phyloP scores from a whole-genome alignment of 2,329 filamentous ascomycete species.

The Sordariomycetes sp. region DNA sequence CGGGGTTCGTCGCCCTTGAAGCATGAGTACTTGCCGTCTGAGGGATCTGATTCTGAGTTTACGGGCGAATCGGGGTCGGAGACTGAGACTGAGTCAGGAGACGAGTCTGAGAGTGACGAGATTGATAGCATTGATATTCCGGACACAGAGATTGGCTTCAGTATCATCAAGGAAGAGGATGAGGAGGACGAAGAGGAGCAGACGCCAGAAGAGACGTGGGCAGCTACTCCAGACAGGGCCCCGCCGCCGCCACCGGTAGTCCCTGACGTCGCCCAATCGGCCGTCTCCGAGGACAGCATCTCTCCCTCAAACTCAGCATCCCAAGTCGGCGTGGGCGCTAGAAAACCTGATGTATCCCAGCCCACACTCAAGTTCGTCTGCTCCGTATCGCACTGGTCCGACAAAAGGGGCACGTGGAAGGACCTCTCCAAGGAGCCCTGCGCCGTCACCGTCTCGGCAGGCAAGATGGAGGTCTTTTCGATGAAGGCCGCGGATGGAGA shows the following conservation, averaged over 20 bases:
- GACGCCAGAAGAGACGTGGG: background rate
- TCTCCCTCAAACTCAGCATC: conserved; percentile 74
- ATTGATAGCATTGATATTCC: conserved; percentile 47
- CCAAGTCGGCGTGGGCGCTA: conserved; percentile 38
- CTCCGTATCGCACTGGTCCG: conserved; percentile 48
- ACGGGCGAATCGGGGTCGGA: conserved; percentile 36
- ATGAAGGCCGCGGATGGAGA: conserved; percentile 12
- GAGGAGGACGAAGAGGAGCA: conserved; percentile 10
- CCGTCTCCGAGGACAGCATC: conserved; percentile 44
- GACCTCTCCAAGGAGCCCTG: conserved; percentile 38
- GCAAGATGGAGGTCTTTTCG: conserved; percentile 40
- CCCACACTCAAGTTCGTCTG: conserved; percentile 33
- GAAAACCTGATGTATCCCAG: conserved; percentile 7
- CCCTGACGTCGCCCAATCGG: conserved; percentile 18
- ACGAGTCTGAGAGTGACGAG: conserved; percentile 27
- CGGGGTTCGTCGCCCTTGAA: conserved; percentile 80
- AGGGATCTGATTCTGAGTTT: conserved; percentile 42
- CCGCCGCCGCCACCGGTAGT: background rate
- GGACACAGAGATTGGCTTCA: conserved; percentile 44
- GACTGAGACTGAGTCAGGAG: conserved; percentile 34
- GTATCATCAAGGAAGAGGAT: conserved; percentile 27
- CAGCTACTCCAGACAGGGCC: conserved; percentile 4
- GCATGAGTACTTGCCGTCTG: conserved; percentile 89
- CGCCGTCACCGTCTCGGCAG: conserved; percentile 41
- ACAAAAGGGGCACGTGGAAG: conserved; percentile 45